phyloP scores from a whole-genome alignment of 768 basidiomycete species.

The Solioccasus polychromus region DNA sequence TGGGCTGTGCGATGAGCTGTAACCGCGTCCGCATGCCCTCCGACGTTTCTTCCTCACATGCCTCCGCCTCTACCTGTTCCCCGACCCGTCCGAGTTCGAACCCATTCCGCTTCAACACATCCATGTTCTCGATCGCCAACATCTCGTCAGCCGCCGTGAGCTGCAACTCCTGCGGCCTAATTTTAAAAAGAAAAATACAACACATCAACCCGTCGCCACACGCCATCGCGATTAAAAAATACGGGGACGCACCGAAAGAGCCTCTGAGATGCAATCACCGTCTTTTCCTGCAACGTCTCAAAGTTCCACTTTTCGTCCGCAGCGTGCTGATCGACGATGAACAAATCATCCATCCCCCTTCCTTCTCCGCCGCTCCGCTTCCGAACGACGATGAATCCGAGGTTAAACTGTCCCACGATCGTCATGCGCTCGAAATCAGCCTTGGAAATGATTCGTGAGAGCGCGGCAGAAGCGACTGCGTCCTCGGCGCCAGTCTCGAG shows the following conservation, averaged over 20 bases:
- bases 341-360: conserved; percentile 73
- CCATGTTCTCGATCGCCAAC: conserved; percentile 80
- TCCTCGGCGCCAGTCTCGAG: conserved; percentile 45
- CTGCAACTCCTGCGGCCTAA: conserved; percentile 73
- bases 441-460: conserved; percentile 85
- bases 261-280: conserved; percentile 81
- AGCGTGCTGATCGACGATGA: conserved; percentile 97
- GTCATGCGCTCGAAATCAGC: conserved; percentile 82
- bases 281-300: conserved; percentile 89
- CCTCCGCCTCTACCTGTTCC: conserved; percentile 28
- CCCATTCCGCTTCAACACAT: conserved; percentile 82
- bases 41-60: not conserved
- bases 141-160: conserved; percentile 90
- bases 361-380: conserved; percentile 36
- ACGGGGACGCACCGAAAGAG: conserved; percentile 62
- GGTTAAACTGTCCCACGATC: conserved; percentile 91
- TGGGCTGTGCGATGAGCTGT: conserved; percentile 75
- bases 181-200: too few species aligned
- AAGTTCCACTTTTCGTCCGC: conserved; percentile 99
- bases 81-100: conserved; percentile 74
- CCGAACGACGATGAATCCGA: conserved; percentile 88
- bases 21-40: conserved; percentile 37
- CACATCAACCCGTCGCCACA: too few species aligned
- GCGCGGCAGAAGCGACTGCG: conserved; percentile 56
- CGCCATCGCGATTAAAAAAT: not conserved